Evolutionary conservation across 768 basidiomycete genomes (phyloP).

Genomic region (Trametes meyenii): DNA sequence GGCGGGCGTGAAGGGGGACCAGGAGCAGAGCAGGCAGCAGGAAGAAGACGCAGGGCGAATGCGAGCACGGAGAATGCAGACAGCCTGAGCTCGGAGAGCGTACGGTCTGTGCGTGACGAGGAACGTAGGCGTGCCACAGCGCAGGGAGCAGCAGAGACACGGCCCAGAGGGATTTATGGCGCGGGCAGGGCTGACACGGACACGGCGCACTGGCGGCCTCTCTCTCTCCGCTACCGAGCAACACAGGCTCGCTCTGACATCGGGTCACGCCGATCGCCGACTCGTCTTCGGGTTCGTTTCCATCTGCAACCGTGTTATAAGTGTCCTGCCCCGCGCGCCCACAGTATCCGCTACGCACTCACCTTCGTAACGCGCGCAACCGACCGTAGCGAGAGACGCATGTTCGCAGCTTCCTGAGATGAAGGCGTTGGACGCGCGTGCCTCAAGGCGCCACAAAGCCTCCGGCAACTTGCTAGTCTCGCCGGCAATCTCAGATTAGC

Average conservation of each 20-base stretch:
- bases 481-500: background rate
- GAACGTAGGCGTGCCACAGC: constrained; percentile 8
- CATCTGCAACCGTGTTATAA: background rate
- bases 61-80: constrained; percentile 4
- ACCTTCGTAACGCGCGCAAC: too few relatives aligned
- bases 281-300: background rate
- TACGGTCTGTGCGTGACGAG: background rate
- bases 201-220: background rate
- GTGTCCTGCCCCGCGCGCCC: too few relatives aligned
- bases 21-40: background rate
- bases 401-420: background rate
- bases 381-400: too few relatives aligned
- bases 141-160: background rate
- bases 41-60: background rate
- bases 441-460: constrained; percentile 9
- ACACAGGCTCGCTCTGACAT: background rate
- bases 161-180: background rate
- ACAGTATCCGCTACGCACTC: too few relatives aligned
- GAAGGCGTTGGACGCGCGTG: background rate
- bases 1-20: constrained; percentile 5
- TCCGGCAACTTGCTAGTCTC: background rate
- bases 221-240: background rate
- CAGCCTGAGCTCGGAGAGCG: background rate
- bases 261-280: constrained; percentile 1
- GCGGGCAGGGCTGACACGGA: background rate